These are phyloP conservation scores for Aspergillus ustus DNA, from an alignment of 2,329 filamentous ascomycete species.

Conservation along the genomic window DNA sequence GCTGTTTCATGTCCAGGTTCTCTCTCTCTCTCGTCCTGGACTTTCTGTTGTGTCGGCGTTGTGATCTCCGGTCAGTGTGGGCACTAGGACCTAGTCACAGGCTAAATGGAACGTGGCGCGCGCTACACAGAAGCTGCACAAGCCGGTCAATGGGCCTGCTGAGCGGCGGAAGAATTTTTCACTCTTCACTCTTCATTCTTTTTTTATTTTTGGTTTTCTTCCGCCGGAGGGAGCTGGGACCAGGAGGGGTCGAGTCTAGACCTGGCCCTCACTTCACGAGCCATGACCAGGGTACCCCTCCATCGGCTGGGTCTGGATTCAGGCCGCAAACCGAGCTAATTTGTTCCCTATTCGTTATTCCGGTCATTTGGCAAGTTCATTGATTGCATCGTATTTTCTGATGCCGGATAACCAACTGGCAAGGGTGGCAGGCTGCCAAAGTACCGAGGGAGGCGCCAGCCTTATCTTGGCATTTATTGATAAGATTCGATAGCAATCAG, in stretches of 20 bases:
- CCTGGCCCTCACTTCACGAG: background rate
- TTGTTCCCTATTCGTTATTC: no score
- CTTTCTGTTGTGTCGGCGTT: background rate
- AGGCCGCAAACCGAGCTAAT: no score
- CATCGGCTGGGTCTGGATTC: background rate
- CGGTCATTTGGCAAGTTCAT: background rate
- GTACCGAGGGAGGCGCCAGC: background rate
- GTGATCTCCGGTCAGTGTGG: background rate
- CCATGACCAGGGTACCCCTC: background rate
- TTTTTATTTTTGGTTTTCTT: background rate
- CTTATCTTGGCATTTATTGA: background rate
- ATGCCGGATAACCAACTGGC: background rate
- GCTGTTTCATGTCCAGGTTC: background rate
- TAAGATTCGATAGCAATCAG: background rate
- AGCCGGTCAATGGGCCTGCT: background rate
- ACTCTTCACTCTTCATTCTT: background rate
- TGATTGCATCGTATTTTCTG: background rate
- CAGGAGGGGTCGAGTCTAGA: background rate
- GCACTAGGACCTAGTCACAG: no score
- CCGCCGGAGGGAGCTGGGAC: background rate
- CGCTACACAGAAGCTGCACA: background rate
- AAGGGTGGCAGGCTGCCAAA: background rate
- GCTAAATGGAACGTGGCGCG: background rate
- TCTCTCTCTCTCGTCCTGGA: background rate
- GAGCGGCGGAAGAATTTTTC: background rate